Percentiles rank a stretch among this genome's conserved stretches.
phyloP scores from a whole-genome alignment of 2,329 filamentous ascomycete genomes.

The Macroventuria anomochaeta region DNA sequence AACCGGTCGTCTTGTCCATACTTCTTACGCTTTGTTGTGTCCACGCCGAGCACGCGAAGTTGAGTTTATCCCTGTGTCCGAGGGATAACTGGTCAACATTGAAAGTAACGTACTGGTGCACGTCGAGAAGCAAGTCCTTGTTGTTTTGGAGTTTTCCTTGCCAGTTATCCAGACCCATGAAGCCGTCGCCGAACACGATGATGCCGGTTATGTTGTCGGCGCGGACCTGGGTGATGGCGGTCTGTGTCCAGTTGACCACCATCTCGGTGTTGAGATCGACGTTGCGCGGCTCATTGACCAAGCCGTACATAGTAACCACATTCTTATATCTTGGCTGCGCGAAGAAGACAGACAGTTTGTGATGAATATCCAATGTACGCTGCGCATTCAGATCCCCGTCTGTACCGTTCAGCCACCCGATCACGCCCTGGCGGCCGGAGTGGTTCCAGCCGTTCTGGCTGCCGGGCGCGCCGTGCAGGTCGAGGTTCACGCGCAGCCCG shows the following conservation, averaged over 20 bases:
- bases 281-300: conserved; percentile 95
- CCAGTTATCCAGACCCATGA: conserved; percentile 91
- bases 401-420: conserved; percentile 91
- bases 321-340: conserved; percentile 92
- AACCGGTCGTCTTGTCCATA: conserved; percentile 77
- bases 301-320: conserved; percentile 88
- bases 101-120: conserved; percentile 98
- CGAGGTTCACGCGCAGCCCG: conserved; percentile 89
- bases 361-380: conserved; percentile 84
- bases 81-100: conserved; percentile 85
- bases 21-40: conserved; percentile 75
- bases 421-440: conserved; percentile 79
- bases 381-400: conserved; percentile 79
- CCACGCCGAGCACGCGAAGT: conserved; percentile 89
- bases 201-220: conserved; percentile 75
- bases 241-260: conserved; percentile 80
- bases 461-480: conserved; percentile 88
- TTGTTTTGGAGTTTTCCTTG: conserved; percentile 77
- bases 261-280: conserved; percentile 64
- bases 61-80: conserved; percentile 81
- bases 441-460: conserved; percentile 99
- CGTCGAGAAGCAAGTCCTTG: conserved; percentile 83
- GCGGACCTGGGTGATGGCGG: conserved; percentile 75
- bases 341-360: conserved; percentile 89
- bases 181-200: conserved; percentile 91